Evolutionary conservation across 768 basidiomycete species (phyloP), one percentile per base, ranked within the genome.

Genomic region (Boletellus sp.): DNA sequence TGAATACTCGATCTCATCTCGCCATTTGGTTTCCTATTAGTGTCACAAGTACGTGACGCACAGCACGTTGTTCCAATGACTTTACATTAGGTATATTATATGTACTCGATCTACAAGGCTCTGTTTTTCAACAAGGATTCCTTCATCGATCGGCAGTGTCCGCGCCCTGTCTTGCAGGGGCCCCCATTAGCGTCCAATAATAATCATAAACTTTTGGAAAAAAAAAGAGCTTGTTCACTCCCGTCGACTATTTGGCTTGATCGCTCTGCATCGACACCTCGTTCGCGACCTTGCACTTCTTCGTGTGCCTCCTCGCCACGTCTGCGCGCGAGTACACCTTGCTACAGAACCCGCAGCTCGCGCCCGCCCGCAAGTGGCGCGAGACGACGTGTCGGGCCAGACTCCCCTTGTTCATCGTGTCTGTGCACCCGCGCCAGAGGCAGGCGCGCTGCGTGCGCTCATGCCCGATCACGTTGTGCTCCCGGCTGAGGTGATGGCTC

Each of bases 291-390:
- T 65, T 61, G 47, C 63, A 67, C 34, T 63, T 64, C 35, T 45
- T 63, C 9, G 55, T 31, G 35, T 67, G 65, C 36, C 63, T 62
- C 26, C 50, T 49, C 4, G 63, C 57, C 10, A 62, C 65, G 41
- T 64, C 63, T 19, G 34, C 43, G 4, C 65, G 57, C 26, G 63
- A 65, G 44, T 67, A 60, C 34, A 52, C 39, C 53, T 60, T 67
- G 45, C 47, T 54, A 17, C 63, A 67, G 42, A 54, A 48, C 20
- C 42, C 52, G 50, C 63, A 65, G 8, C 53, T 51, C 22, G 53
- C 52, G 3, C 60, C 57, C 8, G 57, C 45, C 9, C 52, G 34
- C 17, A 65, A 11, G 42, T 67, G 63, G 1, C 63, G 36, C 26
- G 56, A 67, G 4, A 56, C 52, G 9, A 64, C 42, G 17, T 67